phyloP scores from a whole-genome alignment of 2,329 filamentous ascomycete genomes.

The Emmonsia crescens region DNA sequence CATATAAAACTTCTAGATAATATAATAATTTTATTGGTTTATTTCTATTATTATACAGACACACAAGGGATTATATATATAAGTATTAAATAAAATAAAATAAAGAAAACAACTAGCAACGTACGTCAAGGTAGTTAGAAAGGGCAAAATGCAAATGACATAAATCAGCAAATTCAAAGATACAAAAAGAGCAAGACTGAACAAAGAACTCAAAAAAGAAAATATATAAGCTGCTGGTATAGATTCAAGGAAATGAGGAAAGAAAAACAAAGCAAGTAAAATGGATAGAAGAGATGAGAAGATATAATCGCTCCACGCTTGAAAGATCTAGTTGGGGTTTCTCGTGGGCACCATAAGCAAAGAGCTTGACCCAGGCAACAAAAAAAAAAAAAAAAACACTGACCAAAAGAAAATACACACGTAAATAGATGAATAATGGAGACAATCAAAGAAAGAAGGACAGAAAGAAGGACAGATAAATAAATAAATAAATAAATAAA shows the following conservation, averaged over 20 bases:
- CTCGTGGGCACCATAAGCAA: neutral
- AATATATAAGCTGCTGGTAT: neutral
- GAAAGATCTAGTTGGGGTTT: neutral
- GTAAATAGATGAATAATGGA: no score
- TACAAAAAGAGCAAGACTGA: neutral
- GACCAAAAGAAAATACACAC: neutral
- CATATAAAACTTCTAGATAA: no score
- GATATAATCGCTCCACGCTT: neutral
- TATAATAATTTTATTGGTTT: no score
- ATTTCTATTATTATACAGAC: neutral
- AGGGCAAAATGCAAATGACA: no score
- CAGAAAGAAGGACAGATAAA: neutral
- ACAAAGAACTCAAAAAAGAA: neutral
- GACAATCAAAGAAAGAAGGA: neutral
- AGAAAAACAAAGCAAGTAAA: neutral
- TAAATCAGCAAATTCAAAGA: no score
- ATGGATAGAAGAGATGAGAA: neutral
- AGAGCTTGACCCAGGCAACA: neutral
- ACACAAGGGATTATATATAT: no score
- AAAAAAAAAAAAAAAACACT: neutral
- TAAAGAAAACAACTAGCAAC: neutral
- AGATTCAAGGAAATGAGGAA: neutral
- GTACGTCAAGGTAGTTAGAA: neutral
- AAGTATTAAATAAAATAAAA: neutral
- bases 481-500: neutral